Evolutionary conservation across 192 early-diverging fungal genomes (phyloP).

Genomic region (Dispira simplex): DNA sequence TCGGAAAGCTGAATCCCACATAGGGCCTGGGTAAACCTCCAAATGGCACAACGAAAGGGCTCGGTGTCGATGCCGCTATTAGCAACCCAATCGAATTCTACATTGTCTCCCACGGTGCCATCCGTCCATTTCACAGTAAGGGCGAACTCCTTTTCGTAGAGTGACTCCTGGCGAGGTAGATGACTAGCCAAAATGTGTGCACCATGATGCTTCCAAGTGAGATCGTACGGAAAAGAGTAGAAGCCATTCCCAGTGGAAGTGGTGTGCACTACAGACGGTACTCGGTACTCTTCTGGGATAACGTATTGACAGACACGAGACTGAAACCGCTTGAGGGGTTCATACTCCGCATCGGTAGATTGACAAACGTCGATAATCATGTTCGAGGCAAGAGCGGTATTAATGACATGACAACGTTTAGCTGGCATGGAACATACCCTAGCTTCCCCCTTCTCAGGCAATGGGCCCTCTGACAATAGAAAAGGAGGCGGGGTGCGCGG

Average conservation of each 20-base stretch:
- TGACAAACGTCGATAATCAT: background rate
- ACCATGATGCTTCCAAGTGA: background rate
- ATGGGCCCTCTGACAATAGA: too few relatives aligned
- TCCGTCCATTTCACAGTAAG: background rate
- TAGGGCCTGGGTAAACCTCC: background rate
- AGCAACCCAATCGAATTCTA: background rate
- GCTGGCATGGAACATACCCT: background rate
- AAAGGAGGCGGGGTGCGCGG: too few relatives aligned
- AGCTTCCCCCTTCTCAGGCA: too few relatives aligned
- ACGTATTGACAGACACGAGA: background rate
- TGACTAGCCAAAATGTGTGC: background rate
- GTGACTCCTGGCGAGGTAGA: background rate
- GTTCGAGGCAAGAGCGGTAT: background rate
- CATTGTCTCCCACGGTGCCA: background rate
- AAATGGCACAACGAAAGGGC: background rate
- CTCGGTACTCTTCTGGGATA: background rate
- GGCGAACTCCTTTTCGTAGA: background rate
- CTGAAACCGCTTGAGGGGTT: background rate
- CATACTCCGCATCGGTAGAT: background rate
- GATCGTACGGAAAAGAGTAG: background rate
- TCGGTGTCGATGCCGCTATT: conserved; percentile 1
- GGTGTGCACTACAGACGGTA: background rate
- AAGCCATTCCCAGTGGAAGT: background rate
- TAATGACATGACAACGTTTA: background rate
- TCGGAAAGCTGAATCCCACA: background rate